Base-by-base conservation (phyloP, 2,329 filamentous ascomycete genomes). In the Hyphodiscus sp. region DNA sequence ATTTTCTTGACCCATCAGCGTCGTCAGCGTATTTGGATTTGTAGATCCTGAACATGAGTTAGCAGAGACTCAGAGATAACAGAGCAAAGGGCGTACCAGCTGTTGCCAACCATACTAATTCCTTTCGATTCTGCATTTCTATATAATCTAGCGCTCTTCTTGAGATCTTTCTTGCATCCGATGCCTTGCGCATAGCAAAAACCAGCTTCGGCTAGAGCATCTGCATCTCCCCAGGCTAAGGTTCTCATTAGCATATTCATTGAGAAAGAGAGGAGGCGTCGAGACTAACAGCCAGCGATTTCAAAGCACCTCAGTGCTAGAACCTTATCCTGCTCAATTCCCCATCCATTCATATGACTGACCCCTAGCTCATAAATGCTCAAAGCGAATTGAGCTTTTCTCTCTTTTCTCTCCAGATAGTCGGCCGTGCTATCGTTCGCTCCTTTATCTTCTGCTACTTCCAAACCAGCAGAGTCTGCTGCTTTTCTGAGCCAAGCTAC, bases 291-390 rank as follows among this genome's bases (percentile, higher is more conserved):
- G 50, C 89, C 92, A 43, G 94, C 94, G 63, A 97, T 96, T 70
- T 99, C 94, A 68, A 96, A 99, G 68, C 94, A 99, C 50, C 91
- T 81, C 64, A 99, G 72, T 0, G 91, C 94, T 55, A 97, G 78
- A 5, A 81, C 73, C 69, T 94, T 95, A 68, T 99, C 94, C 70
- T 95, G 91, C 62, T 92, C 84, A 41, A 95, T 95, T 16, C 94
- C 94, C 94, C 94, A 99, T 5, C 94, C 94, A 64, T 99, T 96
- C 83, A 96, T 91, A 68, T 97, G 92, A 67, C 90, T 95, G 23
- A 96, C 91, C 2, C 94, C 94, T 20, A 99, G 78, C 72, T 99
- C 94, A 64, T 99, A 99, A 51, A 97, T 91, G 64, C 91, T 94
- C 45, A 97, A 77, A 0, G 92, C 94, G 69, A 97, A 96, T 65